phyloP scores from a whole-genome alignment of 495 filamentous ascomycete genomes.

The Penicillium turbatum region DNA sequence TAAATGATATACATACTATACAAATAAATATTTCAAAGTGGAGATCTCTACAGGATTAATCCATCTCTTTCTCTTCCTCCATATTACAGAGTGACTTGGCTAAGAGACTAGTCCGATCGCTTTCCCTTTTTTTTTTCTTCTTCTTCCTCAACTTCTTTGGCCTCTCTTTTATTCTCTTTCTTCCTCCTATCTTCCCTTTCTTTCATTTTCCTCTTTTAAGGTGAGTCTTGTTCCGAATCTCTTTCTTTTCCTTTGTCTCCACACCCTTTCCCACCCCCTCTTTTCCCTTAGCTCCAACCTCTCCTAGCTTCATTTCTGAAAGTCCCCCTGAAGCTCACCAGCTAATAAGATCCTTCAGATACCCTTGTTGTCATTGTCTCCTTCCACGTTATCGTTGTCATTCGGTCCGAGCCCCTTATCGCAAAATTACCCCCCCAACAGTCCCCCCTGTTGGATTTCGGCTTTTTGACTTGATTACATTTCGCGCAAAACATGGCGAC shows the following conservation, averaged over 20 bases:
- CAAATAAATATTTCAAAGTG: too few species aligned
- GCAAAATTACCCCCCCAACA: conserved; percentile 12
- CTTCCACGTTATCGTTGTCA: conserved; percentile 3
- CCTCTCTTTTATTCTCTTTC: neutral
- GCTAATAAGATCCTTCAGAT: conserved; percentile 1
- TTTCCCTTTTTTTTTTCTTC: conserved; percentile 10
- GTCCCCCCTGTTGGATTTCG: conserved; percentile 10
- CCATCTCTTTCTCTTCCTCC: neutral
- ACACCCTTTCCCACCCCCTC: conserved; percentile 6
- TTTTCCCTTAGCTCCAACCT: conserved; percentile 8
- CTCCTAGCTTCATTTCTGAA: conserved; percentile 2
- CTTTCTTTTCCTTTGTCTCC: conserved; percentile 1
- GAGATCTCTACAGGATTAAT: neutral
- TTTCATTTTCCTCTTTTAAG: conserved; percentile 12
- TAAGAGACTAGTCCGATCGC: conserved; percentile 2
- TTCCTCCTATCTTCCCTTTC: conserved; percentile 7
- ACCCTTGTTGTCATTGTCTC: neutral
- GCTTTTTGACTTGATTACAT: conserved; percentile 11
- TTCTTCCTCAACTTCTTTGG: neutral
- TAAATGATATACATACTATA: too few species aligned
- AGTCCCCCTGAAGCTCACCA: conserved; percentile 8
- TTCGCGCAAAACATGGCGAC: conserved; percentile 52
- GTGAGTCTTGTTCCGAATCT: conserved; percentile 17
- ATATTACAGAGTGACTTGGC: neutral
- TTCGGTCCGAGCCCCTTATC: conserved; percentile 10